These are phyloP conservation scores for Tilletia indica DNA, from an alignment of 1,284 basidiomycete species.

Conservation along the genomic window DNA sequence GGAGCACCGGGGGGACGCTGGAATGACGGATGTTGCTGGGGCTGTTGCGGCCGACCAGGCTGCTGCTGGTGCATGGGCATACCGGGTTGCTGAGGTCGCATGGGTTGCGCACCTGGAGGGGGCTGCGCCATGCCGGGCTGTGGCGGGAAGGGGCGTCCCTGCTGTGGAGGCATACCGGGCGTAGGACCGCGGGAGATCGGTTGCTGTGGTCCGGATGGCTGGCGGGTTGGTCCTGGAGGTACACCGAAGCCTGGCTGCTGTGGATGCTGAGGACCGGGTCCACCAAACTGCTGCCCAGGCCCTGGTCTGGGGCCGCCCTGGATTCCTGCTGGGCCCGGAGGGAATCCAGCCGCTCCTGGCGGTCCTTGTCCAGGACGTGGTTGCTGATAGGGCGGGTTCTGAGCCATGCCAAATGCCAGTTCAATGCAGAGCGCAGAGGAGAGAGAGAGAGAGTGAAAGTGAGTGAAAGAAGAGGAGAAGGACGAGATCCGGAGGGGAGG, in stretches of 20 bases:
- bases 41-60: slow-evolving; percentile 21
- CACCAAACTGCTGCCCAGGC: not conserved
- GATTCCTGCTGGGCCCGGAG: slow-evolving; percentile 6
- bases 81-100: not conserved
- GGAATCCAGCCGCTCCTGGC: slow-evolving; percentile 4
- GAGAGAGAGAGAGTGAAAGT: not conserved
- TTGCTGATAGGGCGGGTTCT: slow-evolving; percentile 12
- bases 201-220: slow-evolving; percentile 8
- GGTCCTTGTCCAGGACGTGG: slow-evolving; percentile 4
- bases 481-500: not conserved
- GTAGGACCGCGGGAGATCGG: slow-evolving; percentile 7
- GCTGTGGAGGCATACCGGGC: slow-evolving; percentile 1
- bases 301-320: not conserved
- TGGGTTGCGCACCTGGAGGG: not conserved
- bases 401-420: not conserved
- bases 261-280: not conserved
- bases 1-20: slow-evolving; percentile 20
- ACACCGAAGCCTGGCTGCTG: slow-evolving; percentile 4
- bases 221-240: slow-evolving; percentile 8
- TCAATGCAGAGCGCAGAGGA: not conserved
- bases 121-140: slow-evolving; percentile 1
- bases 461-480: not conserved
- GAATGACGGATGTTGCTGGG: slow-evolving; percentile 31
- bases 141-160: not conserved
- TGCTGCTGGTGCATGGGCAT: slow-evolving; percentile 19